A percentile compares a stretch with the other conserved stretches of the same genome.
Conservation (phyloP, 2,329 filamentous ascomycete genomes). For the Microdochium trichocladiopsis region DNA sequence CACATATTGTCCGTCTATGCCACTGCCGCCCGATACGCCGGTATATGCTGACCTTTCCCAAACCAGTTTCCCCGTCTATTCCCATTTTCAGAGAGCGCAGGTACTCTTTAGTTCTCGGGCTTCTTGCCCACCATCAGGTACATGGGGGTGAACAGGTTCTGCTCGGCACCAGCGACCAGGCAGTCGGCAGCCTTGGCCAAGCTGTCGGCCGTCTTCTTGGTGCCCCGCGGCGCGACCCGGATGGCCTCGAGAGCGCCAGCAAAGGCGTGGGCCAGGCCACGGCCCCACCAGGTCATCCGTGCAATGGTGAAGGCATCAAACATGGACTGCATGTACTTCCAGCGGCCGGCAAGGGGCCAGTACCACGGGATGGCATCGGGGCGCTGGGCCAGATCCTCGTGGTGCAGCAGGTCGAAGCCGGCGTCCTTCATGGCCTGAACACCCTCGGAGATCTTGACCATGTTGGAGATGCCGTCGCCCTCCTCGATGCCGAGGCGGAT, state of each 20-base stretch:
- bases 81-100: not conserved
- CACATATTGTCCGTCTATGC: not conserved
- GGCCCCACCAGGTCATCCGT: conserved; percentile 82
- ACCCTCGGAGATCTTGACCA: conserved; percentile 82
- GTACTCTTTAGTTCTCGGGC: conserved; percentile 39
- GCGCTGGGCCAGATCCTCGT: conserved; percentile 81
- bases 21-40: not conserved
- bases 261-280: conserved; percentile 67
- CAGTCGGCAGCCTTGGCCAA: conserved; percentile 76
- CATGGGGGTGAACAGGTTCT: conserved; percentile 98
- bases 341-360: conserved; percentile 81
- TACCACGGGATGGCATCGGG: conserved; percentile 81
- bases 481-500: conserved; percentile 93
- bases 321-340: conserved; percentile 73
- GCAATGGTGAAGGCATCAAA: conserved; percentile 77
- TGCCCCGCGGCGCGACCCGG: conserved; percentile 70
- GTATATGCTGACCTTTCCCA: not conserved
- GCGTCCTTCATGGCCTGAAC: conserved; percentile 77
- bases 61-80: not conserved
- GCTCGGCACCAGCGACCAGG: conserved; percentile 76
- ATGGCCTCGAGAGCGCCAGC: conserved; percentile 71
- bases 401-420: conserved; percentile 74
- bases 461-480: conserved; percentile 95
- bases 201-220: conserved; percentile 91
- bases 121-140: conserved; percentile 94